Percentiles rank a stretch among this genome's conserved stretches.
Evolutionary conservation across 2,329 filamentous ascomycete species (phyloP).

Genomic region (Fusarium devonianum): DNA sequence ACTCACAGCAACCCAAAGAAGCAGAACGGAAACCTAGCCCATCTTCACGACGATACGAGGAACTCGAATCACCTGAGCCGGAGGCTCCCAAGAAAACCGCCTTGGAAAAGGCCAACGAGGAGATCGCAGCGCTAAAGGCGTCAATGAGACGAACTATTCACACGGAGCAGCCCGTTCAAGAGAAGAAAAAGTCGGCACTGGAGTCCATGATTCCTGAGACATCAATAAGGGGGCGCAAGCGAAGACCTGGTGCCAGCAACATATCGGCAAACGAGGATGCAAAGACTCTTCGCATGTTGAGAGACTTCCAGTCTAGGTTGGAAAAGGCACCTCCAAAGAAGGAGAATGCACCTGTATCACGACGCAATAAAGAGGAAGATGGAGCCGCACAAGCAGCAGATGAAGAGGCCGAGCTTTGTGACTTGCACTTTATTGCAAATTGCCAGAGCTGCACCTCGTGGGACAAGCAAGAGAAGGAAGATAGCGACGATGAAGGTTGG

Average conservation of each 20-base stretch:
- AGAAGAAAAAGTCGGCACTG: conserved; percentile 71
- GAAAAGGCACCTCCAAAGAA: conserved; percentile 59
- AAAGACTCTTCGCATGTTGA: conserved; percentile 73
- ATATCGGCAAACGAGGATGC: conserved; percentile 64
- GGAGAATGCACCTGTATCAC: conserved; percentile 32
- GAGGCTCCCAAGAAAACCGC: conserved; percentile 55
- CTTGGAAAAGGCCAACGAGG: conserved; percentile 76
- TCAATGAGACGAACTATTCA: conserved; percentile 76
- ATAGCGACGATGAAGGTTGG: conserved; percentile 75
- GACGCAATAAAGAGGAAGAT: conserved; percentile 39
- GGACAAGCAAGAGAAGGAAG: conserved; percentile 70
- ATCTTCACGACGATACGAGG: conserved; percentile 14
- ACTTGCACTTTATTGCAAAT: conserved; percentile 93
- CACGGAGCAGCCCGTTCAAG: conserved; percentile 55
- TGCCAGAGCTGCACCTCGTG: conserved; percentile 91
- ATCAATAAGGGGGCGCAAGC: conserved; percentile 74
- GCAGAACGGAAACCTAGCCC: conserved; percentile 22
- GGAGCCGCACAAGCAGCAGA: conserved; percentile 48
- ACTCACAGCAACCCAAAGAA: conserved; percentile 10
- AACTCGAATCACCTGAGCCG: conserved; percentile 37
- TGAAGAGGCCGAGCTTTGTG: conserved; percentile 80
- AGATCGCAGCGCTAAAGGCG: conserved; percentile 81
- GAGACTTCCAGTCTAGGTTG: conserved; percentile 81
- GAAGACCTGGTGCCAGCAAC: conserved; percentile 64
- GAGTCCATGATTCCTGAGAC: conserved; percentile 78